Evolutionary conservation across 2,329 filamentous ascomycete genomes (phyloP), one percentile per base, ranked within the genome.

Genomic region (Fusarium sp.): DNA sequence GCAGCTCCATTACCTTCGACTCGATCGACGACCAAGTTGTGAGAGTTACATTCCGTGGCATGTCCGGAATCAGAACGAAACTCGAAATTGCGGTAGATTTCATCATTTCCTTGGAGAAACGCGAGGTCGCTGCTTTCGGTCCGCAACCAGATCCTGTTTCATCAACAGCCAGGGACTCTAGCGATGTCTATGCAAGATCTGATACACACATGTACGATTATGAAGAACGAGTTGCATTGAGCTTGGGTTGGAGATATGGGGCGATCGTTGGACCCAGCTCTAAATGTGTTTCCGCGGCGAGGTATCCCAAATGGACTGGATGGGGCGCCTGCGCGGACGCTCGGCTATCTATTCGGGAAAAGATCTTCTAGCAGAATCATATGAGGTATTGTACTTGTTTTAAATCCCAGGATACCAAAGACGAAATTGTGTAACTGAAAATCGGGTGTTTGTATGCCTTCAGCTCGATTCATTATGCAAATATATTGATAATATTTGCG

Each of bases 241-340:
- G 14, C 1, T 30, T 47, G 12, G 45, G 27, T 22, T 47, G 45
- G 45, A 30, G 10, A 11, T 30, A 48, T 48, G 45, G n/a, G 14
- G 6, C 45, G 0, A 30, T 48, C 10, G 3, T 30, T 7, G 45
- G 45, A 20, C 27, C 45, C 4, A 48, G 45, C 9, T 48, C n/a
- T 4, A 30, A 16, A 22, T 48, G 27, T n/a, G 27, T 48, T 12
- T 48, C 27, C 4, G 20, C 11, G n/a, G 9, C 13, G 16, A 48
- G 27, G 6, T 48, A 48, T 22, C 27, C n/a, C 2, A 2, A 22
- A 30, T 18, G 27, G 45, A 48, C 45, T 22, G 45, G 45, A n/a
- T 20, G 0, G 0, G 18, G 44, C 1, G 44, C 44, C 7, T 0
- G 7, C 7, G 4, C 3, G 2, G 25, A 47, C 32, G 4, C 4